phyloP scores from a whole-genome alignment of 345 rosid genomes.

The Salix viminalis region DNA sequence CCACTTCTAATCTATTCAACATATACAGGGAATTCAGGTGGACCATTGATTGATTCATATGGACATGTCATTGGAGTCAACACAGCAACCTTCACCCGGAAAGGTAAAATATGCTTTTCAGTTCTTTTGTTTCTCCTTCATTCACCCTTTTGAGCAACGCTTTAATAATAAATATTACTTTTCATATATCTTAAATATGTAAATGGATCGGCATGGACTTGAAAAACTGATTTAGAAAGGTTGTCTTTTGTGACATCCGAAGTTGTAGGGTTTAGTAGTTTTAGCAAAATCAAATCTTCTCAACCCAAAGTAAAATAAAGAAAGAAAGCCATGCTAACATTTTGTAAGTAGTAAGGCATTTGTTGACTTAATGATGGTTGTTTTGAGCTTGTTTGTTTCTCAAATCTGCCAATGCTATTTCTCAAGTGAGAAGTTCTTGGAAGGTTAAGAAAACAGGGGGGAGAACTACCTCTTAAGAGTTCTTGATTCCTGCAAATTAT shows the following conservation, averaged over 20 bases:
- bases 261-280: not conserved
- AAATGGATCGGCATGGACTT: not conserved
- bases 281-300: not conserved
- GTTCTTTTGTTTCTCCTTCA: not conserved
- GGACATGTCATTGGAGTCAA: constrained; percentile 89
- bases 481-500: not conserved
- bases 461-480: too few relatives aligned
- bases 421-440: not conserved
- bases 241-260: not conserved
- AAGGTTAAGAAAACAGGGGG: too few relatives aligned
- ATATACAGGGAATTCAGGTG: constrained; percentile 67
- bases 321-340: not conserved
- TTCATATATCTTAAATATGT: not conserved
- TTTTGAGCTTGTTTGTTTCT: not conserved
- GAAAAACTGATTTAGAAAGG: not conserved
- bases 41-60: constrained; percentile 67
- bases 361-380: not conserved
- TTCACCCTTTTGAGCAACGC: not conserved
- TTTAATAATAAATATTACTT: not conserved
- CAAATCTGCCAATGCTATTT: not conserved
- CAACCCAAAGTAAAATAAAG: not conserved
- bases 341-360: not conserved
- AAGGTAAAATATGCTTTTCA: constrained; percentile 36
- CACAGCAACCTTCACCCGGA: constrained; percentile 81
- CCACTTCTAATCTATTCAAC: not conserved